phyloP scores from a whole-genome alignment of 192 early-diverging fungal species.

The Coemansia sp. region DNA sequence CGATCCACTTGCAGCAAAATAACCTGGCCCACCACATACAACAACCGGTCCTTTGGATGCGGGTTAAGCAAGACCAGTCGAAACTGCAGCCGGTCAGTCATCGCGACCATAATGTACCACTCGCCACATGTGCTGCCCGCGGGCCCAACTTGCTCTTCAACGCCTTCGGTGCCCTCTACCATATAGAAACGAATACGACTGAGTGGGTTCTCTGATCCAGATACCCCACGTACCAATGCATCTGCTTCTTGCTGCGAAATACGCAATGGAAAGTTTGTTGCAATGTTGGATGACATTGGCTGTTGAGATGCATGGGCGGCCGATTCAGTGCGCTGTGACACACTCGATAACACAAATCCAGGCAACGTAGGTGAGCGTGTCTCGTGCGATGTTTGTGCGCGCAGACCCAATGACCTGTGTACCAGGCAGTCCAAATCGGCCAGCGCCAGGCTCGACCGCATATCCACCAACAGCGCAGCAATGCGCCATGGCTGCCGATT shows the following conservation, averaged over 20 bases:
- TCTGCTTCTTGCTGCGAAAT: constrained; percentile 48
- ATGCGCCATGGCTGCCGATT: constrained; percentile 47
- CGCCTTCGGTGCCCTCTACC: constrained; percentile 52
- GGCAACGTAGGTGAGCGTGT: constrained; percentile 12
- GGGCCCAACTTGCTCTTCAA: constrained; percentile 29
- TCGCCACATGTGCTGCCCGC: constrained; percentile 15
- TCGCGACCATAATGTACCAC: constrained; percentile 54
- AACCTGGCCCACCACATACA: constrained; percentile 41
- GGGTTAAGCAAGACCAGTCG: constrained; percentile 42
- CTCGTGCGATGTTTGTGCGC: constrained; percentile 20
- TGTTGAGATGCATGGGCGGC: neutral
- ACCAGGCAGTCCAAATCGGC: constrained; percentile 49
- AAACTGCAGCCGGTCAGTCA: constrained; percentile 52
- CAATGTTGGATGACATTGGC: constrained; percentile 8
- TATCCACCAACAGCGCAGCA: constrained; percentile 41
- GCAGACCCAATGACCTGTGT: constrained; percentile 44
- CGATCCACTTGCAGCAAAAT: constrained; percentile 50
- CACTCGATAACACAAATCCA: constrained; percentile 30
- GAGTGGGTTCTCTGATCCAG: constrained; percentile 27
- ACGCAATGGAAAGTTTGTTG: constrained; percentile 37
- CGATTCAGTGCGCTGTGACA: constrained; percentile 6
- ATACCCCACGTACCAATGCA: constrained; percentile 38
- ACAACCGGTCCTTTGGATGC: constrained; percentile 29
- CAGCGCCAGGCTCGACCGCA: constrained; percentile 48
- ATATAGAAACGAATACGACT: constrained; percentile 48